Conservation (phyloP, 1,284 basidiomycete species). For the Puccinia novopanici region DNA sequence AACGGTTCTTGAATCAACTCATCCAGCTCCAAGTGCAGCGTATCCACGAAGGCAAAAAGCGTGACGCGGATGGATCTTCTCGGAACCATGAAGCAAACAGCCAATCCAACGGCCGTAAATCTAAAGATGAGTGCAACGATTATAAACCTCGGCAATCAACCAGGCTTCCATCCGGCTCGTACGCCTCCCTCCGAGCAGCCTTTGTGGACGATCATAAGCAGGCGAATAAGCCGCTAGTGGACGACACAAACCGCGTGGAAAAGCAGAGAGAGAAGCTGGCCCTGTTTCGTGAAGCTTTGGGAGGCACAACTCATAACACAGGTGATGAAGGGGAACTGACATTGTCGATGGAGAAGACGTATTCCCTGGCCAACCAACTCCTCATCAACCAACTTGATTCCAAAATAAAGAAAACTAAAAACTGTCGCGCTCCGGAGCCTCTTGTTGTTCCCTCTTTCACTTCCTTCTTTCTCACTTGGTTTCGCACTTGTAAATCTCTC, state of each 20-base stretch:
- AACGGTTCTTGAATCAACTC: constrained; percentile 5
- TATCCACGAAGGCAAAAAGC: background rate
- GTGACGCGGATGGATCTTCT: background rate
- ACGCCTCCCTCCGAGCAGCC: too few relatives aligned
- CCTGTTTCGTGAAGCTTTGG: background rate
- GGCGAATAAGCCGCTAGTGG: background rate
- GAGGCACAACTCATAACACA: too few relatives aligned
- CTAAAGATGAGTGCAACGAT: background rate
- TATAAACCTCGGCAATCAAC: too few relatives aligned
- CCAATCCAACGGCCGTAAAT: background rate
- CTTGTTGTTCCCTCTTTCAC: background rate
- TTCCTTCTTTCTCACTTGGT: background rate
- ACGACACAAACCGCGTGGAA: background rate
- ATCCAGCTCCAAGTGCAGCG: constrained; percentile 12
- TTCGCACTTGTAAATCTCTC: background rate
- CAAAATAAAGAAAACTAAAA: too few relatives aligned
- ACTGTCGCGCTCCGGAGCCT: background rate
- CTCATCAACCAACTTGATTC: too few relatives aligned
- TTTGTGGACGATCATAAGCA: background rate
- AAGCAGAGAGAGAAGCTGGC: background rate
- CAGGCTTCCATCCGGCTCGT: too few relatives aligned
- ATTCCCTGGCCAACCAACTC: too few relatives aligned
- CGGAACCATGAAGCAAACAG: background rate
- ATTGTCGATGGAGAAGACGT: too few relatives aligned
- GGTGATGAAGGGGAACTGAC: too few relatives aligned